Base-by-base conservation (phyloP, 139 green algal genomes). In the Coelastrella sp. region DNA sequence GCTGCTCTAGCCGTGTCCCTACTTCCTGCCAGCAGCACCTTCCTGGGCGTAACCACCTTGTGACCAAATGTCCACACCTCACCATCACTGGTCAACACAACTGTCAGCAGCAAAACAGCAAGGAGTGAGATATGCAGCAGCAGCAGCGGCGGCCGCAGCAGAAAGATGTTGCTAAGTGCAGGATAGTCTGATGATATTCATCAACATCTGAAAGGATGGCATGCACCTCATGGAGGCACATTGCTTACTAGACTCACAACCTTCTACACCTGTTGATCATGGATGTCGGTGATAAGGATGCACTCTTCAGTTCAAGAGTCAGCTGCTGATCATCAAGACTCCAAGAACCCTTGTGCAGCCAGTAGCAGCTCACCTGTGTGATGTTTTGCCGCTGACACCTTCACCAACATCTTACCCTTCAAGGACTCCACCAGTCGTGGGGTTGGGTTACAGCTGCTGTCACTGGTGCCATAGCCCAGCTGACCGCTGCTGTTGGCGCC, bases 61-160 rank as follows among this genome's bases (percentile, higher is more conserved):
- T 98, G 94, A 9, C 96, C 96, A 95, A 95, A 99, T 0, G 92
- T 93, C 71, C 83, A 96, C 9, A 96, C 89, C 43, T 98, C 96
- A 0, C 97, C 97, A 5, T 92, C 89, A 0, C 87, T 78, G 0
- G 91, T 96, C 50, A 98, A 35, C 34, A 71, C 64, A 50, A 79
- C 43, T 68, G 41, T 43, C 41, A 68, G n/a, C 73, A 81, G 30
- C 2, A 68, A 2, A 68, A 2, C 25, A 79, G 71, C 43, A 64
- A n/a, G n/a, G n/a, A n/a, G n/a, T n/a, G n/a, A n/a, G n/a, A n/a
- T n/a, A n/a, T n/a, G n/a, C n/a, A n/a, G n/a, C n/a, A n/a, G n/a
- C n/a, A n/a, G n/a, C n/a, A n/a, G n/a, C n/a, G n/a, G n/a, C n/a
- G n/a, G n/a, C n/a, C n/a, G n/a, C n/a, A n/a, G n/a, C n/a, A n/a